Percentiles rank a stretch among this genome's conserved stretches.
Evolutionary conservation across 495 filamentous ascomycete species (phyloP).

Genomic region (Cudoniella acicularis): DNA sequence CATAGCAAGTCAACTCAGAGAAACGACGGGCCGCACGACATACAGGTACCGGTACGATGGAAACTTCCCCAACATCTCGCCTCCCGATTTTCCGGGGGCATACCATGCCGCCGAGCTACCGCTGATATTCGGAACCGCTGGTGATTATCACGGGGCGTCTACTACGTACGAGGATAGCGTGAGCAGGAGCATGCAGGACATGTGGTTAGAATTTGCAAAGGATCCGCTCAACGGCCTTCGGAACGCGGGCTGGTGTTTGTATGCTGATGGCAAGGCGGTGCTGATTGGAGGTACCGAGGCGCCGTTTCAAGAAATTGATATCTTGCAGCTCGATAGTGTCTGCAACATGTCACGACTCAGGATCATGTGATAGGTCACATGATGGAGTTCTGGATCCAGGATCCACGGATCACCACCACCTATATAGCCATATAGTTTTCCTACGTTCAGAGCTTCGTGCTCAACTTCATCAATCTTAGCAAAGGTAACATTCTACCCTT

Average conservation of each 20-base stretch:
- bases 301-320: too few species aligned
- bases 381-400: too few species aligned
- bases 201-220: not conserved
- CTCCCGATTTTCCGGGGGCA: not conserved
- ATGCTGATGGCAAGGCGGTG: not conserved
- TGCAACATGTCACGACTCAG: too few species aligned
- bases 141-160: not conserved
- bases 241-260: not conserved
- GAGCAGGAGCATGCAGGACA: not conserved
- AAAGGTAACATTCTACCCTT: too few species aligned
- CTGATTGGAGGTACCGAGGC: not conserved
- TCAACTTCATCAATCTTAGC: too few species aligned
- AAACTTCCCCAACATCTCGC: slow-evolving; percentile 1
- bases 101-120: not conserved
- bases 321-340: too few species aligned
- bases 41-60: not conserved
- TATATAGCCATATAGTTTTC: too few species aligned
- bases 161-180: not conserved
- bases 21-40: not conserved
- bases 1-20: not conserved
- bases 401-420: too few species aligned
- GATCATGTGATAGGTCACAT: too few species aligned
- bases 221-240: not conserved
- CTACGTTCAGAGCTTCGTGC: too few species aligned
- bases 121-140: not conserved